phyloP scores from a whole-genome alignment of 2,329 filamentous ascomycete species.

The Anisogramma anomala region DNA sequence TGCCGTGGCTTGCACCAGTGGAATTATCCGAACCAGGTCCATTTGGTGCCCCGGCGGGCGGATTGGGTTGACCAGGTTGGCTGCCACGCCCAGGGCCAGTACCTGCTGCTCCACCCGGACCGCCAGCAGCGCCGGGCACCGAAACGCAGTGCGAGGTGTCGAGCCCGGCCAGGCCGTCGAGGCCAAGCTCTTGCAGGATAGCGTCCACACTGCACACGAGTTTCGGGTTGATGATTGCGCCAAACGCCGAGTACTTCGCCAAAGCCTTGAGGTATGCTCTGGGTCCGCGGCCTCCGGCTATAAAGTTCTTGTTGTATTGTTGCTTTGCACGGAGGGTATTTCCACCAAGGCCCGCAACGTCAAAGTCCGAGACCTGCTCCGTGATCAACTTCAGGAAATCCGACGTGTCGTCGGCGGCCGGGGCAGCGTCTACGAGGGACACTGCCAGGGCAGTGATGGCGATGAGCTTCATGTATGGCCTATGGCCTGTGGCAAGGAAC shows the following conservation, averaged over 20 bases:
- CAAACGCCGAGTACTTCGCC: constrained; percentile 30
- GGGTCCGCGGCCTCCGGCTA: constrained; percentile 24
- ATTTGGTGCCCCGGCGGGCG: background rate
- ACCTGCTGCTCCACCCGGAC: background rate
- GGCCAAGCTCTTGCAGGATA: constrained; percentile 24
- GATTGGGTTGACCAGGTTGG: background rate
- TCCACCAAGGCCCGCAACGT: constrained; percentile 28
- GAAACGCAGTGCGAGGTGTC: background rate
- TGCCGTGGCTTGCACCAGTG: constrained; percentile 13
- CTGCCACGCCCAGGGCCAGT: background rate
- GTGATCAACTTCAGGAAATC: constrained; percentile 5
- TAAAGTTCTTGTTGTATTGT: constrained; percentile 27
- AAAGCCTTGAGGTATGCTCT: constrained; percentile 21
- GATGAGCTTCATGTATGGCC: constrained; percentile 26
- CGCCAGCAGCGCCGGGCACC: background rate
- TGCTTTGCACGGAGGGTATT: constrained; percentile 29
- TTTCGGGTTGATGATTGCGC: constrained; percentile 24
- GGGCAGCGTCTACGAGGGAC: constrained; percentile 15
- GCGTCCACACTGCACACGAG: constrained; percentile 24
- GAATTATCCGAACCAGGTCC: constrained; percentile 4
- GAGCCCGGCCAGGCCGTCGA: constrained; percentile 10
- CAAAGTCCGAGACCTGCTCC: constrained; percentile 19
- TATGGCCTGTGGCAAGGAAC: constrained; percentile 2
- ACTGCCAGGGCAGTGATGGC: constrained; percentile 24
- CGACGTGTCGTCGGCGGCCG: constrained; percentile 1